A percentile compares a stretch with the other conserved stretches of the same genome.
phyloP scores from a whole-genome alignment of 139 green algal genomes.

The Spirogloea muscicola region DNA sequence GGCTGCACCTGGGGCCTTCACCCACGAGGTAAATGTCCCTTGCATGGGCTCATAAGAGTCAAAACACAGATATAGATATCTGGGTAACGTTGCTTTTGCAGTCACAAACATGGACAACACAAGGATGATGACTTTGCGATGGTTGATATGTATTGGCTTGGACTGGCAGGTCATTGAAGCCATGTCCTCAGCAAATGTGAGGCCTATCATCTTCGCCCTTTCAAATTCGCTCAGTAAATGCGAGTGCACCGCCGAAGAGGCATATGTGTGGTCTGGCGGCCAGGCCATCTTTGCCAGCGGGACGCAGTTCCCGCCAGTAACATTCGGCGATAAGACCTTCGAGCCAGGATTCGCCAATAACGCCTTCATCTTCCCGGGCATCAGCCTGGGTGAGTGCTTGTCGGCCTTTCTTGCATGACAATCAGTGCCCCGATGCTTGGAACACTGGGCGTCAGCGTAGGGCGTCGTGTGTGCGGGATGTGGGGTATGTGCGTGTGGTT shows the following conservation, averaged over 20 bases:
- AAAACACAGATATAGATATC: too few species aligned
- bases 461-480: too few species aligned
- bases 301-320: slow-evolving; percentile 66
- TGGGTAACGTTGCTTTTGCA: too few species aligned
- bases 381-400: slow-evolving; percentile 10
- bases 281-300: slow-evolving; percentile 77
- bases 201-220: slow-evolving; percentile 81
- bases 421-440: too few species aligned
- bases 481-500: too few species aligned
- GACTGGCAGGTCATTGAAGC: slow-evolving; percentile 19
- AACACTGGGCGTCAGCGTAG: too few species aligned
- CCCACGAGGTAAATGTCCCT: slow-evolving; percentile 1
- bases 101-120: too few species aligned
- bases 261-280: slow-evolving; percentile 55
- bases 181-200: slow-evolving; percentile 47
- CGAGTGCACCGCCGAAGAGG: slow-evolving; percentile 69
- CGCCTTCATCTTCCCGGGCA: slow-evolving; percentile 46
- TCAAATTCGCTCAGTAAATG: slow-evolving; percentile 79
- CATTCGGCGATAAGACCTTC: not conserved
- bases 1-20: slow-evolving; percentile 11
- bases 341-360: slow-evolving; percentile 36
- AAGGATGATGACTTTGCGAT: too few species aligned
- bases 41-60: too few species aligned
- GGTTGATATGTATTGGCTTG: too few species aligned
- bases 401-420: too few species aligned